These are phyloP conservation scores for Endoconidiophora polonica DNA, from an alignment of 2,329 filamentous ascomycete genomes.

Conservation along the genomic window DNA sequence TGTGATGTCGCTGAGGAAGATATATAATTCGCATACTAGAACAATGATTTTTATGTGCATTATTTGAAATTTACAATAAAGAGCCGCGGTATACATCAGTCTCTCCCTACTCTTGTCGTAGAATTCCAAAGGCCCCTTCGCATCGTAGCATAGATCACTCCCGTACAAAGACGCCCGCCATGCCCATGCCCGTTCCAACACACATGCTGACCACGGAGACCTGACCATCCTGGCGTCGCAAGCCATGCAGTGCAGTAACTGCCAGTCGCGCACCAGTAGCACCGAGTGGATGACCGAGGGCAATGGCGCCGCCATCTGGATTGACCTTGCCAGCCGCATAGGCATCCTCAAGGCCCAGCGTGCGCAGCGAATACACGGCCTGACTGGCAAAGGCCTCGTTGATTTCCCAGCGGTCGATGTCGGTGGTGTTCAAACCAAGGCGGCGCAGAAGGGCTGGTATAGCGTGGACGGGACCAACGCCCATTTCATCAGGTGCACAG, in stretches of 20 bases:
- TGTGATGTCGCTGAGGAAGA: too few species aligned
- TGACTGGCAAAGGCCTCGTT: constrained; percentile 67
- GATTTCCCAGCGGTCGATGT: constrained; percentile 81
- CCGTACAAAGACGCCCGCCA: constrained; percentile 50
- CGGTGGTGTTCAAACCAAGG: constrained; percentile 46
- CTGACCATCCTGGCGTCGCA: constrained; percentile 52
- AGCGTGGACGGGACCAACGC: constrained; percentile 69
- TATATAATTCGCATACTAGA: too few species aligned
- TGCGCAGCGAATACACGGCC: constrained; percentile 52
- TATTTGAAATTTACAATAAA: too few species aligned
- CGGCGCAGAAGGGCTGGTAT: constrained; percentile 66
- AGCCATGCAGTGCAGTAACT: constrained; percentile 50
- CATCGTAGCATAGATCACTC: constrained; percentile 27
- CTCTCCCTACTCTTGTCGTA: too few species aligned
- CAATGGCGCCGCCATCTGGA: constrained; percentile 83
- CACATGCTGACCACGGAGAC: constrained; percentile 87
- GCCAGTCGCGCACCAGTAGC: constrained; percentile 75
- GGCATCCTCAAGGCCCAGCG: constrained; percentile 46
- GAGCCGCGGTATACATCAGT: too few species aligned
- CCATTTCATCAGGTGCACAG: constrained; percentile 84
- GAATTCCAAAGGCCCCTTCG: too few species aligned
- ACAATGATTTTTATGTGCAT: too few species aligned
- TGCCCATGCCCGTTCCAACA: constrained; percentile 66
- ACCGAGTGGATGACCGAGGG: constrained; percentile 80
- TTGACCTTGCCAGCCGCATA: constrained; percentile 44